Conservation (phyloP, 805 yeast species). For the Kodamaea hsintzibuensis region DNA sequence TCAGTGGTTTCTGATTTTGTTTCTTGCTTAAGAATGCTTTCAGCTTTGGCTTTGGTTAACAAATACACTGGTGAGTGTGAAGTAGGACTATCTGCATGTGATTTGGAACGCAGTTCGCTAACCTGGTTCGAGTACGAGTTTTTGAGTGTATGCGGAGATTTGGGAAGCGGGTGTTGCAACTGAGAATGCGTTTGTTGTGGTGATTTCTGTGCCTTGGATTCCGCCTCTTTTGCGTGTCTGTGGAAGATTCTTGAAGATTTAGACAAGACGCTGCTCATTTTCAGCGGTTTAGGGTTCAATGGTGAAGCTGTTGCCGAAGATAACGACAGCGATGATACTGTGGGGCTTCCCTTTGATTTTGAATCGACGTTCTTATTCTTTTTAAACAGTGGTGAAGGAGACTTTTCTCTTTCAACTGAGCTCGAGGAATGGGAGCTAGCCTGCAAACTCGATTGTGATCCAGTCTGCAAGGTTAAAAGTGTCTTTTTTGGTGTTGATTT, state of each 20-base stretch:
- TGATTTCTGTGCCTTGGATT: conserved; percentile 1
- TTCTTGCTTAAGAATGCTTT: neutral
- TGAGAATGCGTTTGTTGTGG: neutral
- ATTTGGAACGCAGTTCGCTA: conserved; percentile 32
- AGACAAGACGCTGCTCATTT: conserved; percentile 26
- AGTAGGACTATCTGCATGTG: conserved; percentile 9
- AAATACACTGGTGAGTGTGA: conserved; percentile 2
- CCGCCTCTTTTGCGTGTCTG: conserved; percentile 16
- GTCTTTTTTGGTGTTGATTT: conserved; percentile 5
- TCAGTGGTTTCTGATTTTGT: neutral
- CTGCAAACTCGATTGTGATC: neutral
- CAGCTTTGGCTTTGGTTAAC: conserved; percentile 3
- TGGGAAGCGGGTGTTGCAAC: conserved; percentile 6
- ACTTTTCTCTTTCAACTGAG: neutral
- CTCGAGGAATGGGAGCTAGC: neutral
- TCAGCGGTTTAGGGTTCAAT: conserved; percentile 3
- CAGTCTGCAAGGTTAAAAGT: neutral
- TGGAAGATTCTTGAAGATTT: conserved; percentile 31
- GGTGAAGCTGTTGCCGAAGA: neutral
- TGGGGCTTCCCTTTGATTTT: neutral
- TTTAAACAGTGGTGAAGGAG: neutral
- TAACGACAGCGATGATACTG: no score
- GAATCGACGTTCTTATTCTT: neutral
- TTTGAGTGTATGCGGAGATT: conserved; percentile 19
- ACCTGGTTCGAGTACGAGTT: conserved; percentile 35